phyloP scores from a whole-genome alignment of 768 basidiomycete species.

The Brasilioporus rufonigricans region DNA sequence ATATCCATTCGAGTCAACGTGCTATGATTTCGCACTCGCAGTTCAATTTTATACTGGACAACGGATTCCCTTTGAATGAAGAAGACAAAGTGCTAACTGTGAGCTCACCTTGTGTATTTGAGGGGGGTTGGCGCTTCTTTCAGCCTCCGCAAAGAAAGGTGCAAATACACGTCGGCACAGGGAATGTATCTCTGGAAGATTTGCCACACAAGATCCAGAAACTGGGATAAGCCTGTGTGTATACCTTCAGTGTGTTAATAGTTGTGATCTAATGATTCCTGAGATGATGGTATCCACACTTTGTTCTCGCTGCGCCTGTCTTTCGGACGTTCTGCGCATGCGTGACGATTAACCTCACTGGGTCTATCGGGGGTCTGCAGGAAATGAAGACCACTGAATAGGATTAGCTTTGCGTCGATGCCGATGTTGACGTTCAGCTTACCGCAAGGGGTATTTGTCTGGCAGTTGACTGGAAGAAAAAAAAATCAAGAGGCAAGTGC shows the following conservation, averaged over 20 bases:
- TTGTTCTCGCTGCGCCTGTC: conserved; percentile 64
- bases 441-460: conserved; percentile 82
- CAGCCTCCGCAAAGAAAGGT: conserved; percentile 48
- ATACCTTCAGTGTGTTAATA: conserved; percentile 43
- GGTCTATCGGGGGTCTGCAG: conserved; percentile 75
- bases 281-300: conserved; percentile 37
- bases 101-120: conserved; percentile 44
- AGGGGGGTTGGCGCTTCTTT: conserved; percentile 24
- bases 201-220: conserved; percentile 63
- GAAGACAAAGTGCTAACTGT: not conserved
- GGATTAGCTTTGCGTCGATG: not conserved
- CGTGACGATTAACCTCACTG: conserved; percentile 63
- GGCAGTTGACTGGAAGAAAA: conserved; percentile 57
- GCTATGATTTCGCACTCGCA: conserved; percentile 75
- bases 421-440: not conserved
- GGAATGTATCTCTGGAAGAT: conserved; percentile 62
- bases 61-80: not conserved
- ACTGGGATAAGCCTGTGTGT: conserved; percentile 72
- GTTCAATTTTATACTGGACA: conserved; percentile 76
- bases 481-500: not conserved
- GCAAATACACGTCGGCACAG: conserved; percentile 56
- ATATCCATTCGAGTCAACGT: conserved; percentile 56
- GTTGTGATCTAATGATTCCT: not conserved
- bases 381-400: conserved; percentile 72
- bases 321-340: conserved; percentile 60